These are phyloP conservation scores for Eucommia ulmoides DNA, from an alignment of 257 asterid genomes.

Conservation along the genomic window DNA sequence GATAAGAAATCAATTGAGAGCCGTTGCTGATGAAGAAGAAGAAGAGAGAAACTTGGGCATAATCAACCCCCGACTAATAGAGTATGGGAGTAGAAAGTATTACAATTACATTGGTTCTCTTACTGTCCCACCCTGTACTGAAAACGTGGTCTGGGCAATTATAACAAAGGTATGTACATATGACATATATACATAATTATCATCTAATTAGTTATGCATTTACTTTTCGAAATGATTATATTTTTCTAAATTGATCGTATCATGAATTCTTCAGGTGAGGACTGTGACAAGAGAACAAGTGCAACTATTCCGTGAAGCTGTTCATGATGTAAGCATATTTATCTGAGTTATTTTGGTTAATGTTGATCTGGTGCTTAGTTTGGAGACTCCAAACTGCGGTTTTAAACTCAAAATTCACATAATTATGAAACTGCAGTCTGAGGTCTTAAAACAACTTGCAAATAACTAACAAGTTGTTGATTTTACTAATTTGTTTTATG, in stretches of 20 bases:
- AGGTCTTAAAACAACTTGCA: neutral
- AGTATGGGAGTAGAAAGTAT: slow-evolving; percentile 11
- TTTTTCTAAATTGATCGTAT: too few species aligned
- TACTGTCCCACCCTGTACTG: slow-evolving; percentile 63
- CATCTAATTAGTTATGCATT: neutral
- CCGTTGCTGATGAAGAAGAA: slow-evolving; percentile 16
- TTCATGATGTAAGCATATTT: slow-evolving; percentile 46
- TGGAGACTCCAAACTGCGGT: too few species aligned
- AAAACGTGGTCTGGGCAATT: slow-evolving; percentile 67
- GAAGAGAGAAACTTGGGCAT: slow-evolving; percentile 14
- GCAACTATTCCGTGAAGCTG: slow-evolving; percentile 43
- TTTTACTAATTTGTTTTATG: too few species aligned
- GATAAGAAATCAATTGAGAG: slow-evolving; percentile 17
- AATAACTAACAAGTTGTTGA: neutral
- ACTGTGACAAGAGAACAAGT: slow-evolving; percentile 50
- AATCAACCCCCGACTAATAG: slow-evolving; percentile 34
- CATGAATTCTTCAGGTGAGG: slow-evolving; percentile 35
- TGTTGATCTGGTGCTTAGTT: neutral
- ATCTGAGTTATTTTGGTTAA: neutral
- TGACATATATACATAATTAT: neutral
- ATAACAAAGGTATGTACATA: slow-evolving; percentile 26
- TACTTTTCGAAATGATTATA: neutral
- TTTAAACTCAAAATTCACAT: too few species aligned
- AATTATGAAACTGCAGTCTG: neutral
- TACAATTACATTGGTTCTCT: slow-evolving; percentile 63